A percentile compares a stretch with the other conserved stretches of the same genome.
Evolutionary conservation across 306 rosid genomes (phyloP).

Genomic region (Casuarina glauca): DNA sequence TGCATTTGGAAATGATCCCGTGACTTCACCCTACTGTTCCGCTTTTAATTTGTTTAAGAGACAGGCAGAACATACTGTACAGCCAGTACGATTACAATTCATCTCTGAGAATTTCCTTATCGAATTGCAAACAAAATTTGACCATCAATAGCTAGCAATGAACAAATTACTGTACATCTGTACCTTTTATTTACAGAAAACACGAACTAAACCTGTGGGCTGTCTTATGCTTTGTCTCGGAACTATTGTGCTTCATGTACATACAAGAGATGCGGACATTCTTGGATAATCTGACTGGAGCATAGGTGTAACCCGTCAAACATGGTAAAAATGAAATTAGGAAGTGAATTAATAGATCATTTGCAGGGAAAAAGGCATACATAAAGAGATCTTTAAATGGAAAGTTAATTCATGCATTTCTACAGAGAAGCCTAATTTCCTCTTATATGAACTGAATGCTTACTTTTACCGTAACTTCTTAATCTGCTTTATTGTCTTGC

Average conservation of each 20-base stretch:
- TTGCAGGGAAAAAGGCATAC: background rate
- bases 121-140: background rate
- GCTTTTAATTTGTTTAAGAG: background rate
- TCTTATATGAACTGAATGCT: constrained; percentile 5
- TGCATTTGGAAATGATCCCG: background rate
- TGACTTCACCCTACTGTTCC: background rate
- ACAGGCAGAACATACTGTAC: background rate
- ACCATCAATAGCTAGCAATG: background rate
- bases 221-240: constrained; percentile 1
- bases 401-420: background rate
- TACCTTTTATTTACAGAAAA: background rate
- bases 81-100: background rate
- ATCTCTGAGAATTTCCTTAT: background rate
- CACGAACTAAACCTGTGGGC: background rate
- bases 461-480: constrained; percentile 34
- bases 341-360: background rate
- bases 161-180: background rate
- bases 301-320: constrained; percentile 8
- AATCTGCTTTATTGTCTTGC: constrained; percentile 49
- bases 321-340: background rate
- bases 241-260: background rate
- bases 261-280: background rate
- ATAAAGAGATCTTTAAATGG: background rate
- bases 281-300: background rate
- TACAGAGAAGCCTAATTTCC: background rate